Conservation (phyloP, 371 early-diverging fungal genomes). For the Sporodiniella umbellata region DNA sequence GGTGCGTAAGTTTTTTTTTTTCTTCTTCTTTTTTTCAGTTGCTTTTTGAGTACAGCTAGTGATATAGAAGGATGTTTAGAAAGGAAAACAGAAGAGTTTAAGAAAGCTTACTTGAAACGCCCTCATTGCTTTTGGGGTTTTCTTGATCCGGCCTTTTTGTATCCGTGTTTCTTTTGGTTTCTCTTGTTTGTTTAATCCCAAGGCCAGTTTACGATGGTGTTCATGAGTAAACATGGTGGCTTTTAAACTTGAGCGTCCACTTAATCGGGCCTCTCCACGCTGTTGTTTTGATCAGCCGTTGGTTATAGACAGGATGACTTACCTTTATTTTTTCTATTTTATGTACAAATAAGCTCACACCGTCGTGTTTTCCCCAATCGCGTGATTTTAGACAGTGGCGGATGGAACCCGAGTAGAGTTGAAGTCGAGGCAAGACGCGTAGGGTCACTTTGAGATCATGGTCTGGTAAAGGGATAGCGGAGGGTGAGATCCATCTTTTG, state of each 20-base stretch:
- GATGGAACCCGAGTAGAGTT: conserved; percentile 62
- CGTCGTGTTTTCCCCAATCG: conserved; percentile 77
- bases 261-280: conserved; percentile 27
- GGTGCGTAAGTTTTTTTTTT: no score
- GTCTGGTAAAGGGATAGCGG: conserved; percentile 21
- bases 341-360: conserved; percentile 71
- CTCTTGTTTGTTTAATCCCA: conserved; percentile 7
- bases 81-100: no score
- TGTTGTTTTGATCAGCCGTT: no score
- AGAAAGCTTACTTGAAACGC: conserved; percentile 28
- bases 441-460: conserved; percentile 69
- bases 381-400: conserved; percentile 64
- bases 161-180: not conserved
- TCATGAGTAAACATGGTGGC: conserved; percentile 25
- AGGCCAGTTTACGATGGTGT: conserved; percentile 18
- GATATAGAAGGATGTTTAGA: no score
- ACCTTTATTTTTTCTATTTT: conserved; percentile 48
- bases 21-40: no score
- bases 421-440: conserved; percentile 73
- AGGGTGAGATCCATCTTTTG: conserved; percentile 13
- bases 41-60: no score
- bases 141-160: conserved; percentile 21
- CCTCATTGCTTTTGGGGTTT: conserved; percentile 20
- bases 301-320: no score
- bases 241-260: conserved; percentile 19